Evolutionary conservation across 2,329 filamentous ascomycete genomes (phyloP), one percentile per base, ranked within the genome.

Genomic region (Akanthomyces uredinophilus): DNA sequence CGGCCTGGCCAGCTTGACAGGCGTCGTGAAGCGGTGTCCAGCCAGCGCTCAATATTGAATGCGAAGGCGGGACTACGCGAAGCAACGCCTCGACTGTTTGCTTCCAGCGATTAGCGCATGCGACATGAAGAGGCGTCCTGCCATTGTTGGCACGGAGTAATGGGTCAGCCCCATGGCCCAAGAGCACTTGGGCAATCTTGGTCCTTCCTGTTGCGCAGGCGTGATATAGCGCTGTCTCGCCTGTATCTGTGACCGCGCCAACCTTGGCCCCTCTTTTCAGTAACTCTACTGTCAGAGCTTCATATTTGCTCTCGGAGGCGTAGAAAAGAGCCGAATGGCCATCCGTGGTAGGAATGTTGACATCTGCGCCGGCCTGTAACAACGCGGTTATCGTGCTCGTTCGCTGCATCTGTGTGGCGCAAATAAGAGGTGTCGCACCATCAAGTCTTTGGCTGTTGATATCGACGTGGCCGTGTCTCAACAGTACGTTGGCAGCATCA

Each of bases 21-120:
- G 56, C 46, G 6, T 50, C 46, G n/a, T 51, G 56, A 13, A 60
- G 46, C n/a, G 47, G 56, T 29, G 56, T 60, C 16, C 46, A 20
- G 16, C 46, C 56, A 16, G 46, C 35, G 4, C 16, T n/a, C 22
- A 60, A 27, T 16, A 44, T 52, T 13, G 46, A 35, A n/a, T 60
- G 32, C 4, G 56, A 39, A 11, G 2, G 56, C 18, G 56, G 46
- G 5, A 51, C 51, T 3, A 43, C 14, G 11, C 35, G 8, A 5
- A 60, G 47, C 22, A 60, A 24, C 7, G 43, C 3, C 14, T 22
- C 22, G 5, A 44, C 47, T 43, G 24, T 16, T 35, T 32, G 35
- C 16, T 60, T 46, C 46, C 47, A 51, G 29, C 56, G 44, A 2
- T 2, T 4, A 8, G 22, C 10, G 24, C 56, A 60, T 4, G 56